Percentiles rank a stretch among this genome's conserved stretches.
Evolutionary conservation across 2,329 filamentous ascomycete species (phyloP).

Genomic region (Sporothrix inflata): DNA sequence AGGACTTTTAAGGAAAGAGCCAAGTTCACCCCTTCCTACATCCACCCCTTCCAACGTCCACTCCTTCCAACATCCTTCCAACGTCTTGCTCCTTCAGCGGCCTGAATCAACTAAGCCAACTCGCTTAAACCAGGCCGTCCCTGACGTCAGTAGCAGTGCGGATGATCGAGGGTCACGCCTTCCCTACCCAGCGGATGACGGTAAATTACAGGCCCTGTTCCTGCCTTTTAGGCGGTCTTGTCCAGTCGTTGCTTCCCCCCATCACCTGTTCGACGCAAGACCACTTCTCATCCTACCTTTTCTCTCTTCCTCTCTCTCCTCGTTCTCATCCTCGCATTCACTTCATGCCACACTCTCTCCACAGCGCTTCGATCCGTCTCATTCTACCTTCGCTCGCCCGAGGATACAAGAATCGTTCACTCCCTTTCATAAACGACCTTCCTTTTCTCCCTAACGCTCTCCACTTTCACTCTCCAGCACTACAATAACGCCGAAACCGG

Average conservation of each 20-base stretch:
- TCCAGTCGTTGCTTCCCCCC: slow-evolving; percentile 2
- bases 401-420: neutral
- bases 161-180: slow-evolving; percentile 13
- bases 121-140: neutral
- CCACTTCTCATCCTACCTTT: neutral
- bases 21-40: neutral
- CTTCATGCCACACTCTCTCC: neutral
- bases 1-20: neutral
- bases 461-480: slow-evolving; percentile 11
- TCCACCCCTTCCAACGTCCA: too few relatives aligned
- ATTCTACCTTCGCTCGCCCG: neutral
- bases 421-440: neutral
- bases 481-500: slow-evolving; percentile 19
- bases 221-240: neutral
- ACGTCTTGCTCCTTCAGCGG: neutral
- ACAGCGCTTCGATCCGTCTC: neutral
- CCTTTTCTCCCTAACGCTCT: slow-evolving; percentile 6
- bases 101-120: neutral
- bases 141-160: slow-evolving; percentile 19
- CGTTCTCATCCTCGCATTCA: neutral
- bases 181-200: neutral
- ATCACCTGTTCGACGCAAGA: neutral
- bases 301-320: neutral
- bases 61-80: neutral
- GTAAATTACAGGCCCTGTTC: neutral